These are phyloP conservation scores for Tetrahymena elliotti DNA, from an alignment of 73 alveolate genomes.

Conservation along the genomic window DNA sequence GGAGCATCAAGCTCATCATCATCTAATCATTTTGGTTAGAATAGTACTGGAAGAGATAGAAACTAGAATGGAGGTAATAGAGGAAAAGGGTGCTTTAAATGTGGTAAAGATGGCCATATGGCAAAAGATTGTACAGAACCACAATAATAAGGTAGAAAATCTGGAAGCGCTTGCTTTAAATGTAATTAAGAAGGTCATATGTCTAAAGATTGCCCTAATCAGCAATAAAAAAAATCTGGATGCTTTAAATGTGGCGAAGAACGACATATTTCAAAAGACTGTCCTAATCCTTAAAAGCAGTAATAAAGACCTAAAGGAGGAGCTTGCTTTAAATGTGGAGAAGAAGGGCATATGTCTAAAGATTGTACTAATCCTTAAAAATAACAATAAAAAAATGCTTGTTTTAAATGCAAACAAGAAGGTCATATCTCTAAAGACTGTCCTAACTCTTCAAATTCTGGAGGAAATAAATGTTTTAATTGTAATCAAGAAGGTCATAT, in stretches of 20 bases:
- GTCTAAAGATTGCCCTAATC: background rate
- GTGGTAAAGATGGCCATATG: slow-evolving; percentile 59
- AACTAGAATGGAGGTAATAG: background rate
- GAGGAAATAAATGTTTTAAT: background rate
- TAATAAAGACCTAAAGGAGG: slow-evolving; percentile 16
- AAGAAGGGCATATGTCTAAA: slow-evolving; percentile 57
- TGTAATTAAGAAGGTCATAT: background rate
- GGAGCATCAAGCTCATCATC: background rate
- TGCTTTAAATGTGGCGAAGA: background rate
- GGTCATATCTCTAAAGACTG: slow-evolving; percentile 59
- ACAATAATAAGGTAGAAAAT: background rate
- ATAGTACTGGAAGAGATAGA: background rate
- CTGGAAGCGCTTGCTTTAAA: background rate
- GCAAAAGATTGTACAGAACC: slow-evolving; percentile 47
- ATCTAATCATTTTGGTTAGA: background rate
- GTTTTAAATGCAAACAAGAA: slow-evolving; percentile 30
- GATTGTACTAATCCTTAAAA: slow-evolving; percentile 58
- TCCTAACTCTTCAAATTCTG: slow-evolving; percentile 7
- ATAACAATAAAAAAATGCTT: slow-evolving; percentile 1
- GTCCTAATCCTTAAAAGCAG: slow-evolving; percentile 40
- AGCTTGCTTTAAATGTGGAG: slow-evolving; percentile 57
- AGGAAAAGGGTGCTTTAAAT: slow-evolving; percentile 42
- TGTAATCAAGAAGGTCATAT: background rate
- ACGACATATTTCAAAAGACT: background rate
- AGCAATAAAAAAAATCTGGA: background rate